A percentile compares a stretch with the other conserved stretches of the same genome.
These are phyloP conservation scores for Russula sp. DNA, from an alignment of 768 basidiomycete species.

Conservation along the genomic window DNA sequence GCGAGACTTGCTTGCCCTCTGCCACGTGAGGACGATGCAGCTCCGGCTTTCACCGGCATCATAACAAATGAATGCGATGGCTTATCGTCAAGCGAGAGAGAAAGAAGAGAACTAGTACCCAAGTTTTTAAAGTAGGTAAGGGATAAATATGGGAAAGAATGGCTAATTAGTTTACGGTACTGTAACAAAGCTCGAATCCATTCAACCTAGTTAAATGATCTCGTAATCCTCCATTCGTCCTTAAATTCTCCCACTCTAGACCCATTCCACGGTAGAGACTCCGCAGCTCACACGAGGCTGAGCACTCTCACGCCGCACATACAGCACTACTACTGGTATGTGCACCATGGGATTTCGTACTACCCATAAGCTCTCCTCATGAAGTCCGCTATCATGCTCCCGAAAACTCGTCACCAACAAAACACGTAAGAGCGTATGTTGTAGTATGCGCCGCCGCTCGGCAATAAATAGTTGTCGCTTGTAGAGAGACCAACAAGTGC, in stretches of 20 bases:
- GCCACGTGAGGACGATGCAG: too few species aligned
- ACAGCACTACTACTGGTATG: background rate
- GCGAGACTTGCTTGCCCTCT: too few species aligned
- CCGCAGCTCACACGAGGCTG: background rate
- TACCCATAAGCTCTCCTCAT: background rate
- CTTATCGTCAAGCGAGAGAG: background rate
- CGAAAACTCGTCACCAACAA: background rate
- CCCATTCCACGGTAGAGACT: too few species aligned
- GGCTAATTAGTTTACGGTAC: background rate
- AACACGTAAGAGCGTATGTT: background rate
- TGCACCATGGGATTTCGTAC: background rate
- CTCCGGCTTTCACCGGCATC: background rate
- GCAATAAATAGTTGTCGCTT: background rate
- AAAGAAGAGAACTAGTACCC: background rate
- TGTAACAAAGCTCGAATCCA: background rate
- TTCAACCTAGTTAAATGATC: background rate
- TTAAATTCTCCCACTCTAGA: too few species aligned
- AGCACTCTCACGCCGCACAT: background rate
- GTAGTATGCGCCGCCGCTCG: background rate
- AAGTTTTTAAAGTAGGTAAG: background rate
- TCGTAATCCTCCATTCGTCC: background rate
- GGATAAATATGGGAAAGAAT: background rate
- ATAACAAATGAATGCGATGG: background rate
- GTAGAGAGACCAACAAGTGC: too few species aligned
- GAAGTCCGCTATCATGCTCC: too few species aligned